Base-by-base conservation (phyloP, 2,329 filamentous ascomycete species). In the Aspergillus fructus region DNA sequence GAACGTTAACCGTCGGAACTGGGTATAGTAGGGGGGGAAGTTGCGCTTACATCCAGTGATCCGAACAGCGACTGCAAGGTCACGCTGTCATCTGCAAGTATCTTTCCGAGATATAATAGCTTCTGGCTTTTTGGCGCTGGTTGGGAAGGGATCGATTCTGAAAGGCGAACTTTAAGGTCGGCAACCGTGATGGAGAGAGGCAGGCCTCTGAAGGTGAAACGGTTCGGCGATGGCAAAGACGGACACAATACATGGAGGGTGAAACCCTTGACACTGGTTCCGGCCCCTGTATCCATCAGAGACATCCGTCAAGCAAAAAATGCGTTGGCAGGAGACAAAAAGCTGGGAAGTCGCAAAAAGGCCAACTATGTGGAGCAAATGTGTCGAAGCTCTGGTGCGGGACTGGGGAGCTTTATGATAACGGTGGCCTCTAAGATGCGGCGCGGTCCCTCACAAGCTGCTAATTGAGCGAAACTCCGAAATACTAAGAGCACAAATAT, bases 91-190 rank as follows among this genome's bases (percentile, higher is more conserved):
- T 81, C 76, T 6, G 76, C 67, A 6, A 87, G 75, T 27, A 81
- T 78, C 55, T 80, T 76, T 19, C 85, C 85, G 49, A 78, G 74
- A 63, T 85, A 86, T 19, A 87, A 85, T 57, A 88, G 68, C 43
- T 83, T 77, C 72, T 87, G 85, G 43, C 75, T 69, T 17, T 75
- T 68, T 1, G 79, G 74, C 8, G 71, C 51, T 33, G 81, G 79
- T 54, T 74, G 74, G 30, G 73, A 74, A 8, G 81, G 75, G n/a
- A 85, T 68, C 9, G 75, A 70, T 57, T 79, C 66, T 47, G 79
- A 75, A 55, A 88, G 82, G 53, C 74, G 78, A 43, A 74, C 66
- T 61, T 83, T 84, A n/a, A 88, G 72, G 49, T 79, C 74, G 19
- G 71, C 76, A 48, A 88, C 69, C 2, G 80, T 85, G 2, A 74